phyloP scores from a whole-genome alignment of 2,329 filamentous ascomycete species.

The Colletotrichum phormii region DNA sequence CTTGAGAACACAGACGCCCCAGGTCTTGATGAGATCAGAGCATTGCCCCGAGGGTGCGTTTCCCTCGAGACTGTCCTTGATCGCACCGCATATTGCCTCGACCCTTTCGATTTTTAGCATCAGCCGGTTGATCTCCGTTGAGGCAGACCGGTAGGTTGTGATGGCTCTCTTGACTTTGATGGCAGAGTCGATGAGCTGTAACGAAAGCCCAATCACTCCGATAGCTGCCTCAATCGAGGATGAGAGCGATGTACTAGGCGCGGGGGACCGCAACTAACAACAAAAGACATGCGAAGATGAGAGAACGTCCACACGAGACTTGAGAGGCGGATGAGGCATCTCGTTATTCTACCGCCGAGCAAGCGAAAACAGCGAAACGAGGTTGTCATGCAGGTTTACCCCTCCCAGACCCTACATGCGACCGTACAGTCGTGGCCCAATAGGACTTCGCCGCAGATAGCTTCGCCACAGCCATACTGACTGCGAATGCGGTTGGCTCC shows the following conservation, averaged over 20 bases:
- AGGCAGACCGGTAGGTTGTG: constrained; percentile 25
- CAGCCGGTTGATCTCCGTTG: constrained; percentile 7
- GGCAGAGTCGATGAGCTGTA: constrained; percentile 20
- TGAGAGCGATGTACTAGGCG: background rate
- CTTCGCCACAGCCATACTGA: background rate
- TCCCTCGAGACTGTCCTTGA: background rate
- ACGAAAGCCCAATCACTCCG: constrained; percentile 22
- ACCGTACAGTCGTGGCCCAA: background rate
- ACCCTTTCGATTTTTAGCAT: background rate
- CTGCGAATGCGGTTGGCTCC: background rate
- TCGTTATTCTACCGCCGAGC: background rate
- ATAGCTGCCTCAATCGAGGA: constrained; percentile 25
- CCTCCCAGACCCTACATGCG: background rate
- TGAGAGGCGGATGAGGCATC: background rate
- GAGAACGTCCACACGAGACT: background rate
- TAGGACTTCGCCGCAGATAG: background rate
- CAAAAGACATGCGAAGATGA: background rate
- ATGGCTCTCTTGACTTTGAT: constrained; percentile 67
- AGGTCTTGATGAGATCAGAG: background rate
- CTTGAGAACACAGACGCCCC: background rate
- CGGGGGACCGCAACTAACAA: background rate
- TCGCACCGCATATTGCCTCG: constrained; percentile 2
- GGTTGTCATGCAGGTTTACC: background rate
- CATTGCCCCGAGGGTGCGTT: background rate
- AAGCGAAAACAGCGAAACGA: background rate